Base-by-base conservation (phyloP, 164 flowering plant genomes). In the Vitis cinerea region DNA sequence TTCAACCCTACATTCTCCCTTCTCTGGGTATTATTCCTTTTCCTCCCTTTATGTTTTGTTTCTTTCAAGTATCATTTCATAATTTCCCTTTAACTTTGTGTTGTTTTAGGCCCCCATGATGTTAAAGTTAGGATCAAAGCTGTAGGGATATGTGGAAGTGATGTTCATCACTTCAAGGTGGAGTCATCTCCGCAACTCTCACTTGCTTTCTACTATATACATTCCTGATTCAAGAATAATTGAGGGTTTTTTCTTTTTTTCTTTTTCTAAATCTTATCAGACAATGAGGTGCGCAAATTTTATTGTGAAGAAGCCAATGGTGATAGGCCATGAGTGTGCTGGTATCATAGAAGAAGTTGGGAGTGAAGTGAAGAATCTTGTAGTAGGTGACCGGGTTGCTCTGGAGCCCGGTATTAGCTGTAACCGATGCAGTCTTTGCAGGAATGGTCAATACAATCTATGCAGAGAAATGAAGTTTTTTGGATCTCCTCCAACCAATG, bases 301-400 rank as follows among this genome's bases (percentile, higher is more conserved):
- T 75, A 63, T 88, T 3, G 97, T 91, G 52, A 82, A 87, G 78
- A 92, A 91, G 71, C 98, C 99, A 0, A 93, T 96, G 97, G 99
- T 96, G 50, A 96, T 96, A 69, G 99, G 99, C 47, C 99, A 95
- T 71, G 99, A 95, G 72, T 93, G 97, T 76, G 98, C 97, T 63
- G 98, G 99, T 64, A 72, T 93, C 52, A 77, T 96, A 44, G 97
- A 88, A 69, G 95, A 90, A 83, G 88, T 90, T 64, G 98, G 99
- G 12, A 79, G 81, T 55, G 88, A 86, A 69, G 97, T 96, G 70
- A 88, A 86, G 74, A 49, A 71, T 52, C 65, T 96, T 57, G 85
- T 69, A 61, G 78, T 79, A 0, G 98, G 98, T 61, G 99, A 93
- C 61, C 89, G 94, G 1, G 98, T 96, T 27, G 99, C 99, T 16